A percentile compares a stretch with the other conserved stretches of the same genome.
These are phyloP conservation scores for Penicillium corylophilum DNA, from an alignment of 2,329 filamentous ascomycete genomes.

Conservation along the genomic window DNA sequence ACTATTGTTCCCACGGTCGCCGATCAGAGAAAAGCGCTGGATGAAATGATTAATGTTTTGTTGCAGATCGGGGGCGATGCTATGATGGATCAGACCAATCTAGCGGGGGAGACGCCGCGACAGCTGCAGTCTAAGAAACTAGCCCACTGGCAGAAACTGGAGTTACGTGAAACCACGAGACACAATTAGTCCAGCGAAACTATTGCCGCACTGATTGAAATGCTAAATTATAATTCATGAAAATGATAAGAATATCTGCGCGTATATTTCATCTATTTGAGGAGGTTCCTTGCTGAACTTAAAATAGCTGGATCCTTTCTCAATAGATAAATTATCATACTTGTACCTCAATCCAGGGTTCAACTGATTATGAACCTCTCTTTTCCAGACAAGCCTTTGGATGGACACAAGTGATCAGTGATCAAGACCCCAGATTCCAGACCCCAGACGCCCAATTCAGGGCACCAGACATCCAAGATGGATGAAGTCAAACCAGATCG, in stretches of 20 bases:
- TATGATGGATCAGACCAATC: neutral
- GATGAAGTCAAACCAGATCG: slow-evolving; percentile 1
- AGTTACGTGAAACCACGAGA: too few relatives aligned
- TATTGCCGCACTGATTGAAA: too few relatives aligned
- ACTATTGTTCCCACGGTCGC: neutral
- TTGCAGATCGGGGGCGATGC: neutral
- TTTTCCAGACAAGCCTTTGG: neutral
- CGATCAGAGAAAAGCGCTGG: neutral
- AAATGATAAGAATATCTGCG: too few relatives aligned
- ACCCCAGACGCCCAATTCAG: neutral
- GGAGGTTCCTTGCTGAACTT: too few relatives aligned
- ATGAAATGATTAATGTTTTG: neutral
- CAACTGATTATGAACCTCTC: neutral
- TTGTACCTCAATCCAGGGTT: neutral
- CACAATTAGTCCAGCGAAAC: too few relatives aligned
- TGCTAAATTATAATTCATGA: too few relatives aligned
- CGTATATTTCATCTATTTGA: too few relatives aligned
- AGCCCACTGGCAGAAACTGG: neutral
- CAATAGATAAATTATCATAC: neutral
- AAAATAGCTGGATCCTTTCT: neutral
- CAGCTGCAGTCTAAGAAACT: neutral
- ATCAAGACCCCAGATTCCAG: neutral
- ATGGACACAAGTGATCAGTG: slow-evolving; percentile 3
- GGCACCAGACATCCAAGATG: slow-evolving; percentile 1
- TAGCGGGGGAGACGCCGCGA: neutral